phyloP scores from a whole-genome alignment of 148 eudicot genomes.

The Polygonum aviculare region DNA sequence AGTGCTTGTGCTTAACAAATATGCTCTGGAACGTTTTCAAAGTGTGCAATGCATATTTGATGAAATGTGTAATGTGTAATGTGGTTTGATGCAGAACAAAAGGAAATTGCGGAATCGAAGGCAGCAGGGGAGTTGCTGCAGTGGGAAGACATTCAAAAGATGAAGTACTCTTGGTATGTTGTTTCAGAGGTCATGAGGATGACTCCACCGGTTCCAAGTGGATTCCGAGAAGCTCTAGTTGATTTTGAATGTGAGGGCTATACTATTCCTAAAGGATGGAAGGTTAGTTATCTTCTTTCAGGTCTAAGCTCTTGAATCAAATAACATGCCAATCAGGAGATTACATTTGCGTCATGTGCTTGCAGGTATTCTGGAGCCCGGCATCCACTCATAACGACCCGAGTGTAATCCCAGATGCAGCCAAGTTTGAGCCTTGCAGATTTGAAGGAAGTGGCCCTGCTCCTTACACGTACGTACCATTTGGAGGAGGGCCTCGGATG shows the following conservation, averaged over 20 bases:
- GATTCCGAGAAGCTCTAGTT: slow-evolving; percentile 28
- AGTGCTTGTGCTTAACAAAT: background rate
- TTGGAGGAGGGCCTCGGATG: slow-evolving; percentile 52
- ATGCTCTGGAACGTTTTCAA: background rate
- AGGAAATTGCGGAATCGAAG: slow-evolving; percentile 18
- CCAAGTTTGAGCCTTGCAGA: slow-evolving; percentile 33
- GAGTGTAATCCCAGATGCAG: slow-evolving; percentile 15
- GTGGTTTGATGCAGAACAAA: slow-evolving; percentile 16
- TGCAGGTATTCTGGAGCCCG: slow-evolving; percentile 32
- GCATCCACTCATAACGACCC: slow-evolving; percentile 22
- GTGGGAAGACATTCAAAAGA: slow-evolving; percentile 28
- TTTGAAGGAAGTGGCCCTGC: slow-evolving; percentile 42
- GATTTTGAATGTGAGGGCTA: slow-evolving; percentile 27
- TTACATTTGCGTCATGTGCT: background rate
- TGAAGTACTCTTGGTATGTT: slow-evolving; percentile 30
- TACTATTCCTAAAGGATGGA: slow-evolving; percentile 38
- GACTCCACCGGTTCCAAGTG: slow-evolving; percentile 21
- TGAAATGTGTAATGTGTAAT: background rate
- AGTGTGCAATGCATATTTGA: background rate
- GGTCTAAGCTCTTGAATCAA: background rate
- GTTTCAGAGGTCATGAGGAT: slow-evolving; percentile 33
- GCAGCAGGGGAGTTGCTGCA: slow-evolving; percentile 15
- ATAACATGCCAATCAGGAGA: background rate
- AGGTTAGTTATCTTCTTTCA: slow-evolving; percentile 14
- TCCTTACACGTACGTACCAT: slow-evolving; percentile 37